phyloP scores from a whole-genome alignment of 495 filamentous ascomycete species.

The Penicillium roqueforti region DNA sequence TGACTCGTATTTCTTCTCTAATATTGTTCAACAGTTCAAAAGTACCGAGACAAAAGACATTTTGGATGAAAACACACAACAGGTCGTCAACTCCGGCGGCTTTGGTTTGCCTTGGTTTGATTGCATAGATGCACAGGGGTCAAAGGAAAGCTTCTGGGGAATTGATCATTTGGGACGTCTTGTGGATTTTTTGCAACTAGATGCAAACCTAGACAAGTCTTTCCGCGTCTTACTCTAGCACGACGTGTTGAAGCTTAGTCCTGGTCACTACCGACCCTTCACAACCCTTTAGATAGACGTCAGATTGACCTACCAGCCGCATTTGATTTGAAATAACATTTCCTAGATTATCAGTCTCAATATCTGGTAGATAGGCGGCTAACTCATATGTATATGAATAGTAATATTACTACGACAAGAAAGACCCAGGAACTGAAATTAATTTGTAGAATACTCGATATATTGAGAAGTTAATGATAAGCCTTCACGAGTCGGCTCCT shows the following conservation, averaged over 20 bases:
- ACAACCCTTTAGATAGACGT: not conserved
- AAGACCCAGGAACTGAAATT: too few relatives aligned
- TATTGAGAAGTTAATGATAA: too few relatives aligned
- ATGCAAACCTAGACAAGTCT: constrained; percentile 15
- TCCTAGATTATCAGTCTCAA: too few relatives aligned
- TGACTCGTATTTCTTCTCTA: not conserved
- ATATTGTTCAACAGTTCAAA: not conserved
- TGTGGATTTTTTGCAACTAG: constrained; percentile 51
- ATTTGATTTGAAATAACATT: not conserved
- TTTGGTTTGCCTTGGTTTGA: constrained; percentile 67
- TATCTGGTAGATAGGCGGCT: too few relatives aligned
- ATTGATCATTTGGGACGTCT: constrained; percentile 61
- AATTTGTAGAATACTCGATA: too few relatives aligned
- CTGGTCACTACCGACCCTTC: not conserved
- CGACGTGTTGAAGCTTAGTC: not conserved
- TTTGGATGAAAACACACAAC: constrained; percentile 11
- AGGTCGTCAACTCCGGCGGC: constrained; percentile 18
- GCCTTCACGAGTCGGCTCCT: too few relatives aligned
- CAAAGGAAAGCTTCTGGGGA: constrained; percentile 58
- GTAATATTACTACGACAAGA: too few relatives aligned
- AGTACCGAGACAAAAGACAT: not conserved
- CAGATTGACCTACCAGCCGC: not conserved
- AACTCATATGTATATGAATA: too few relatives aligned
- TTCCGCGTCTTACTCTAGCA: constrained; percentile 12
- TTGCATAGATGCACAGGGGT: constrained; percentile 50